Evolutionary conservation across 148 eudicot genomes (phyloP).

Genomic region (Dysphania ambrosioides): DNA sequence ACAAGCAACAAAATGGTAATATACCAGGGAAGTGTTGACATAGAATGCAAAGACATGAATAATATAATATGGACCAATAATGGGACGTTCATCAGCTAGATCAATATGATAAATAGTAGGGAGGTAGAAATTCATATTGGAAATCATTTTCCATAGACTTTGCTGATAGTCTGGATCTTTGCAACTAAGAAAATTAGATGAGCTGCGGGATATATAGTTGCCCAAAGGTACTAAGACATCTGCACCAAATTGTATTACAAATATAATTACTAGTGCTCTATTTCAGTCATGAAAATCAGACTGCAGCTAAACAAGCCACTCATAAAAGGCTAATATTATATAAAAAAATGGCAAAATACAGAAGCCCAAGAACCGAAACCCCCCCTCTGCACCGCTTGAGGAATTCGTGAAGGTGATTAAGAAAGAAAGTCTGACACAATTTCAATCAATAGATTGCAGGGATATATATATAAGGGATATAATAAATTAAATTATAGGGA

Average conservation of each 20-base stretch:
- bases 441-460: too few species aligned
- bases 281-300: neutral
- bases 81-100: neutral
- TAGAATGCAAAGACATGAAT: neutral
- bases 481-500: too few species aligned
- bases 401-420: neutral
- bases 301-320: neutral
- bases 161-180: conserved; percentile 98
- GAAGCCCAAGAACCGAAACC: neutral
- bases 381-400: neutral
- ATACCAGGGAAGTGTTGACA: neutral
- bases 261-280: neutral
- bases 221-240: conserved; percentile 94
- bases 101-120: neutral
- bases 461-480: too few species aligned
- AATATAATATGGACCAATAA: neutral
- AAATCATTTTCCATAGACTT: conserved; percentile 90
- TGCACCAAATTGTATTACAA: conserved; percentile 30
- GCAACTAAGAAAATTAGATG: conserved; percentile 74
- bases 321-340: neutral
- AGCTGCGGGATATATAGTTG: conserved; percentile 89
- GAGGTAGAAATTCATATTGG: conserved; percentile 52
- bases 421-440: neutral
- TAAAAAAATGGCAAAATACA: neutral
- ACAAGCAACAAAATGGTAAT: neutral